Percentiles rank a stretch among this genome's conserved stretches.
Conservation (phyloP, 2,329 filamentous ascomycete species). For the Paracamarosporium sp. region DNA sequence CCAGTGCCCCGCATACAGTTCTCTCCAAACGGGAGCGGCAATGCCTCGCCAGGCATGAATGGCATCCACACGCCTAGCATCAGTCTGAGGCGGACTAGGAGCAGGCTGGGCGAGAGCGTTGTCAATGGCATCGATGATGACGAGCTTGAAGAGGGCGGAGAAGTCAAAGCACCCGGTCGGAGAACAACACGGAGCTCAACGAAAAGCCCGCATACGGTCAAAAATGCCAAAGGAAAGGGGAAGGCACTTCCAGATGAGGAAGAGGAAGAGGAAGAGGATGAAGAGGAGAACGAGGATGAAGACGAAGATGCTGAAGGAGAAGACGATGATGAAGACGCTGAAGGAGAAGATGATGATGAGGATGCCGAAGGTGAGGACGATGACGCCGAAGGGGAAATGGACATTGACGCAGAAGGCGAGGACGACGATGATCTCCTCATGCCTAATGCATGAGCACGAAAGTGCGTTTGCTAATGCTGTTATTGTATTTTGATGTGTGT, state of each 20-base stretch:
- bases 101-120: constrained; percentile 51
- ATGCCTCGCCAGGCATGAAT: constrained; percentile 38
- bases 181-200: constrained; percentile 38
- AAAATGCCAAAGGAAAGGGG: constrained; percentile 34
- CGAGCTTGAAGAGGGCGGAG: constrained; percentile 38
- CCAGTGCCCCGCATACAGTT: constrained; percentile 40
- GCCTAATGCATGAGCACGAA: constrained; percentile 23
- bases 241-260: constrained; percentile 32
- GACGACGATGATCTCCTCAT: constrained; percentile 41
- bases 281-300: constrained; percentile 34
- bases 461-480: not conserved
- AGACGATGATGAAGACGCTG: constrained; percentile 16
- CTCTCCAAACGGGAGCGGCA: constrained; percentile 35
- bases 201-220: constrained; percentile 30
- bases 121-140: constrained; percentile 38
- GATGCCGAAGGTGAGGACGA: constrained; percentile 35
- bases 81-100: constrained; percentile 48
- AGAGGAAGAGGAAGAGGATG: constrained; percentile 35
- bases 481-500: not conserved
- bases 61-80: constrained; percentile 40
- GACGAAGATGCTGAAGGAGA: constrained; percentile 32
- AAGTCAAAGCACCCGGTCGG: constrained; percentile 35
- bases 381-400: constrained; percentile 27
- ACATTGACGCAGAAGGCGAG: constrained; percentile 34
- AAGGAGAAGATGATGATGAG: constrained; percentile 30